Base-by-base conservation (phyloP, 2,329 filamentous ascomycete species). In the Septoria linicola region DNA sequence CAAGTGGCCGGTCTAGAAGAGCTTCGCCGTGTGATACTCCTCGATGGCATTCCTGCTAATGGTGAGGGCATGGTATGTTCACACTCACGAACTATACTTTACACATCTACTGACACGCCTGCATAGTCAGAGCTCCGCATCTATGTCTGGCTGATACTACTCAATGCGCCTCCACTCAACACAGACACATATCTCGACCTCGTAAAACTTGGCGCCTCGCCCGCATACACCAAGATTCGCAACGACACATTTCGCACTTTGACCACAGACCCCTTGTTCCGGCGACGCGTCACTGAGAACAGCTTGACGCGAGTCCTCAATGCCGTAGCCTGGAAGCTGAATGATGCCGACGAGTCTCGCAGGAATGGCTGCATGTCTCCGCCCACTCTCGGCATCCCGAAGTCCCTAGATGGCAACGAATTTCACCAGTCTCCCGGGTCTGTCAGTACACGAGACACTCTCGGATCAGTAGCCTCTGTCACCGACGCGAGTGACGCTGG, bases 191-290 rank as follows among this genome's bases (percentile, higher is more conserved):
- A 99, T 69, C 87, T 97, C 59, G 80, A 82, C 51, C 85, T 97
- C 37, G 87, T 99, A 59, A 90, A 95, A 66, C 89, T 93, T 58
- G 92, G 93, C 57, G 88, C 92, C 19, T 97, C 92, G 2, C 91
- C 92, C 1, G 91, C 90, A 39, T 96, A 99, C 73, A 84, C 89
- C 64, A 99, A 99, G 74, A 99, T 99, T 67, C 88, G 91, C 68
- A 96, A 99, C 72, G 93, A 99, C 70, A 96, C 93, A 34, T 97
- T 97, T 70, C 89, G 93, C 63, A 99, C 93, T 0, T 78, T 99
- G 48, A 93, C 93, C 25, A 96, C 92, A 44, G 93, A 99, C 66
- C 91, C 92, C n/a, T 82, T 99, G 30, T 99, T 97, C 76, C 88
- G 93, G 55, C 84, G 93, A 25, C 87, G 92, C 51, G 93, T 99